Conservation (phyloP, 2,329 filamentous ascomycete species). For the Fusarium redolens region DNA sequence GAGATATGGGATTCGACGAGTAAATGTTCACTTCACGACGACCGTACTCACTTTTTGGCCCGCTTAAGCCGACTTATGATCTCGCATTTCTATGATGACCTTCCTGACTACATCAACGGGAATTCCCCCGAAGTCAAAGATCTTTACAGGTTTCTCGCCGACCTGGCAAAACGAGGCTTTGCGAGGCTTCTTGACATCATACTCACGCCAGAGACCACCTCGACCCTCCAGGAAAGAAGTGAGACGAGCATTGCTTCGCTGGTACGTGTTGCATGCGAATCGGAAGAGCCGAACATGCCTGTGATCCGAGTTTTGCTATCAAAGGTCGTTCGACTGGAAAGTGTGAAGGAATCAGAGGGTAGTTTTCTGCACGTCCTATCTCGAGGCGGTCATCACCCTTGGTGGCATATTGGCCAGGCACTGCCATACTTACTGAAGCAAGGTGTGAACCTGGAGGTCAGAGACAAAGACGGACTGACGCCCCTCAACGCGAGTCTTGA, state of each 20-base stretch:
- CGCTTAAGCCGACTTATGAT: rapidly evolving
- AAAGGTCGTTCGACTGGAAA: not conserved
- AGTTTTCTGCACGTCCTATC: not conserved
- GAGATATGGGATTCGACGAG: too few species aligned
- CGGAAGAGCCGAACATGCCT: not conserved
- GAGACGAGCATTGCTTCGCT: not conserved
- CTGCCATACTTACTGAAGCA: not conserved
- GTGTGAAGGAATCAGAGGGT: too few species aligned
- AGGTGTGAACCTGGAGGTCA: not conserved
- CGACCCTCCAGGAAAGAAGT: rapidly evolving
- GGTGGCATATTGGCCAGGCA: not conserved
- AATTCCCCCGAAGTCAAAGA: not conserved
- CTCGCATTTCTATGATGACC: rapidly evolving
- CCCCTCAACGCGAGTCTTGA: not conserved
- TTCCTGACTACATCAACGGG: not conserved
- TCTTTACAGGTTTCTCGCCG: rapidly evolving
- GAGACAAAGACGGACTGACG: rapidly evolving
- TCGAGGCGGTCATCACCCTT: not conserved
- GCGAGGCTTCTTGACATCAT: not conserved
- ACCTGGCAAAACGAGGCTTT: not conserved
- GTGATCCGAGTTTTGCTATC: not conserved
- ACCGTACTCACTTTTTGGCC: not conserved
- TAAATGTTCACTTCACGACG: too few species aligned
- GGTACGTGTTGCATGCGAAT: not conserved
- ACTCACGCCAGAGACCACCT: not conserved